Percentiles rank a stretch among this genome's conserved stretches.
Conservation (phyloP, 139 green algal species). For the Ostreobium quekettii region DNA sequence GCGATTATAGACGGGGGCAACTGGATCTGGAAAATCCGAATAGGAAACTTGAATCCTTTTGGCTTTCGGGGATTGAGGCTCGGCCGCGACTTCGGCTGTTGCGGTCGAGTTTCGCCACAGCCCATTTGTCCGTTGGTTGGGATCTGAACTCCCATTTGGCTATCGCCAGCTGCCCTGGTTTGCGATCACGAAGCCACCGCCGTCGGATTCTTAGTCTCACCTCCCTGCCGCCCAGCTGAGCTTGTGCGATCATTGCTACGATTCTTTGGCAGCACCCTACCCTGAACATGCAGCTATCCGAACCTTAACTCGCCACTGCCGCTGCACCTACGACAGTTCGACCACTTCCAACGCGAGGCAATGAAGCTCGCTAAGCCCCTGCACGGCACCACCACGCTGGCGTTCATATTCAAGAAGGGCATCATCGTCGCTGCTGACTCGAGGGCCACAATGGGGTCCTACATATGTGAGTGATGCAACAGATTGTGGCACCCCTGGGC, state of each 20-base stretch:
- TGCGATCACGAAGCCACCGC: too few species aligned
- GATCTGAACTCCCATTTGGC: too few species aligned
- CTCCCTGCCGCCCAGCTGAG: background rate
- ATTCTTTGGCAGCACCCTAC: background rate
- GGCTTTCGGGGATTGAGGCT: too few species aligned
- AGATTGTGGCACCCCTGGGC: background rate
- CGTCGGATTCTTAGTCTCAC: background rate
- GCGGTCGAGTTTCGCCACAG: too few species aligned
- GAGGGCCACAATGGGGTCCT: constrained; percentile 89
- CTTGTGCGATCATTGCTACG: background rate
- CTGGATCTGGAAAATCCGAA: too few species aligned
- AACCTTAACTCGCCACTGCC: background rate
- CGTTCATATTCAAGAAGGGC: constrained; percentile 94
- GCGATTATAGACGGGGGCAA: background rate
- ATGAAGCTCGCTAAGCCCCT: constrained; percentile 92
- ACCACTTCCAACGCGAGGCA: constrained; percentile 87
- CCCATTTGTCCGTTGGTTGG: too few species aligned
- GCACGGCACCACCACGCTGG: constrained; percentile 96
- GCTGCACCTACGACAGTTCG: constrained; percentile 53
- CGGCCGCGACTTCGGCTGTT: too few species aligned
- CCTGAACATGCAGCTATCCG: background rate
- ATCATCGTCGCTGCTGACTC: constrained; percentile 98
- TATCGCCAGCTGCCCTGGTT: too few species aligned
- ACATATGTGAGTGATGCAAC: constrained; percentile 72
- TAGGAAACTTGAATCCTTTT: too few species aligned